Evolutionary conservation across 306 rosid genomes (phyloP).

Genomic region (Lithocarpus polystachyus): DNA sequence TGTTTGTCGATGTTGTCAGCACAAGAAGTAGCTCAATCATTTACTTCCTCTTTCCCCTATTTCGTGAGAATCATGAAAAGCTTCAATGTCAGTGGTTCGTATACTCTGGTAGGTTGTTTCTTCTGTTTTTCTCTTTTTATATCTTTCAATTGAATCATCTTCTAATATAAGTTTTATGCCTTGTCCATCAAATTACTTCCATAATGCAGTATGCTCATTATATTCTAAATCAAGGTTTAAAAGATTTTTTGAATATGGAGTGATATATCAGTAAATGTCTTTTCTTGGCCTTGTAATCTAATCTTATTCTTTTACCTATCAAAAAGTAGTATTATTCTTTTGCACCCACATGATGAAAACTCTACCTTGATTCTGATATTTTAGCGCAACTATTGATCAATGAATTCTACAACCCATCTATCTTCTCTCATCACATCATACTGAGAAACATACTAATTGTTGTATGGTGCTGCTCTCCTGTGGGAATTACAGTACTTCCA

Average conservation of each 20-base stretch:
- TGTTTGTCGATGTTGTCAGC: slow-evolving; percentile 46
- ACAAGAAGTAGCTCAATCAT: slow-evolving; percentile 64
- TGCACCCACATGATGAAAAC: not conserved
- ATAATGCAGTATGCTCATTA: not conserved
- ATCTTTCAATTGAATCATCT: slow-evolving; percentile 6
- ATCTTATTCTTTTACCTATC: not conserved
- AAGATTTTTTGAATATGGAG: not conserved
- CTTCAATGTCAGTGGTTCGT: slow-evolving; percentile 85
- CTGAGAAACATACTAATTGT: not conserved
- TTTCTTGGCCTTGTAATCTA: not conserved
- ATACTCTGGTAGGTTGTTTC: slow-evolving; percentile 72
- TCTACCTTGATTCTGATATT: slow-evolving; percentile 2
- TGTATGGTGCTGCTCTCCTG: not conserved
- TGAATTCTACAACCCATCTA: not conserved
- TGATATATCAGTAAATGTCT: not conserved
- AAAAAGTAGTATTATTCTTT: not conserved
- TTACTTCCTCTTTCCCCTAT: slow-evolving; percentile 68
- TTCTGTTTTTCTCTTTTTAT: slow-evolving; percentile 14
- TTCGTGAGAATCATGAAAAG: slow-evolving; percentile 89
- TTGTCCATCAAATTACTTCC: slow-evolving; percentile 9
- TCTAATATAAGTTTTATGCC: not conserved
- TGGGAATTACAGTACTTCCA: not conserved
- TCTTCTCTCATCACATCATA: not conserved
- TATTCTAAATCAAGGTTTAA: not conserved
- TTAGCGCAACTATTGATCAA: not conserved